phyloP scores from a whole-genome alignment of 1,284 basidiomycete species.

The Leccinum angustisporum region DNA sequence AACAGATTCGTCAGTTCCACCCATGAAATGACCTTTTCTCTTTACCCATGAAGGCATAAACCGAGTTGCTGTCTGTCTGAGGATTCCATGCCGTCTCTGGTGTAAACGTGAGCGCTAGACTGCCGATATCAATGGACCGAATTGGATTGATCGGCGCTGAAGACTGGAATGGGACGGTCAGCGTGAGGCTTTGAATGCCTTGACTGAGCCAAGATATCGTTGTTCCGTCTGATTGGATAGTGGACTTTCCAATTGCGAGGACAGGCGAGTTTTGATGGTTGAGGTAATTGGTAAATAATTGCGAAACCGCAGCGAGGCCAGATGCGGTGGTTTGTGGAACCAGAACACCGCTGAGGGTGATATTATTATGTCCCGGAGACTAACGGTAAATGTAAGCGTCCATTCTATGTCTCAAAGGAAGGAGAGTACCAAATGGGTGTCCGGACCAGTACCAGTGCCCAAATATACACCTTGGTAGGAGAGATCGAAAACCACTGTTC shows the following conservation, averaged over 20 bases:
- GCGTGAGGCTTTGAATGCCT: conserved; percentile 56
- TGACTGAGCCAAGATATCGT: conserved; percentile 67
- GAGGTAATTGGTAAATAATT: conserved; percentile 74
- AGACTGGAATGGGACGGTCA: conserved; percentile 65
- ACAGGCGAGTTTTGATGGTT: conserved; percentile 64
- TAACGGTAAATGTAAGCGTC: conserved; percentile 25
- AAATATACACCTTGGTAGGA: conserved; percentile 60
- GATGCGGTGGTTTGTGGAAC: conserved; percentile 51
- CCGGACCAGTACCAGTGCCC: conserved; percentile 54
- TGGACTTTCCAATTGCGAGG: conserved; percentile 59
- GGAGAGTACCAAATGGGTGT: conserved; percentile 50
- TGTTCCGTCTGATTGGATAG: conserved; percentile 53
- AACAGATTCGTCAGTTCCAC: conserved; percentile 1
- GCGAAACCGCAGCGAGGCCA: conserved; percentile 54
- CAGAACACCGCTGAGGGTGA: conserved; percentile 63
- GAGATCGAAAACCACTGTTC: conserved; percentile 67
- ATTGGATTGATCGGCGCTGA: conserved; percentile 63
- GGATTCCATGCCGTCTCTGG: conserved; percentile 61
- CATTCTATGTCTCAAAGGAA: background rate
- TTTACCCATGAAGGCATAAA: conserved; percentile 59
- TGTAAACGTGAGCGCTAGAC: conserved; percentile 60
- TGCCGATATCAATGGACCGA: conserved; percentile 63
- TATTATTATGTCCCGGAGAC: conserved; percentile 57
- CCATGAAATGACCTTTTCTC: conserved; percentile 1
- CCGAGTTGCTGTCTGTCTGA: conserved; percentile 52